A percentile compares a stretch with the other conserved stretches of the same genome.
Conservation (phyloP, 1,284 basidiomycete species). For the Sporisorium scitamineum region DNA sequence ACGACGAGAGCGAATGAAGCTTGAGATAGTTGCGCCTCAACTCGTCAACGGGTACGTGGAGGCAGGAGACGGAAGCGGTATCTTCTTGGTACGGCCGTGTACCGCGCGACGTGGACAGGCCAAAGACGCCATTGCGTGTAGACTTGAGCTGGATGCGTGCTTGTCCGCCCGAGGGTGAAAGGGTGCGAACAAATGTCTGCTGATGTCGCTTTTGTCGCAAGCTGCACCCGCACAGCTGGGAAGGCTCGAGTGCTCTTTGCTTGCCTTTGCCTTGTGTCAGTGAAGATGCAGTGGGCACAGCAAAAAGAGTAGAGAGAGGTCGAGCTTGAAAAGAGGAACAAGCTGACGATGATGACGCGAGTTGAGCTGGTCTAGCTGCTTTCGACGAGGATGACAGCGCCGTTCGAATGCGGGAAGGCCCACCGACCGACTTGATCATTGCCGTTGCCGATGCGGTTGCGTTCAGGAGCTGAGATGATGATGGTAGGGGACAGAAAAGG, state of each 20-base stretch:
- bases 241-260: conserved; percentile 19
- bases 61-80: conserved; percentile 60
- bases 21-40: conserved; percentile 51
- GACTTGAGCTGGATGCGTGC: conserved; percentile 47
- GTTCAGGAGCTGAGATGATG: background rate
- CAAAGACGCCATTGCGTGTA: conserved; percentile 50
- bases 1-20: conserved; percentile 28
- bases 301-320: background rate
- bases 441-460: background rate
- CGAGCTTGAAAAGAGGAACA: conserved; percentile 2
- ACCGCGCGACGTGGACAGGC: conserved; percentile 56
- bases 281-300: background rate
- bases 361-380: conserved; percentile 1
- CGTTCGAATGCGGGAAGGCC: conserved; percentile 39
- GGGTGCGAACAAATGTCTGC: conserved; percentile 45
- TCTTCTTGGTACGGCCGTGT: conserved; percentile 65
- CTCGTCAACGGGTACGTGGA: conserved; percentile 55
- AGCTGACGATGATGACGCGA: conserved; percentile 5
- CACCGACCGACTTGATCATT: conserved; percentile 38
- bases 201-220: conserved; percentile 23
- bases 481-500: background rate
- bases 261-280: conserved; percentile 25
- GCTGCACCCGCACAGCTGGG: conserved; percentile 7
- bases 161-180: conserved; percentile 35
- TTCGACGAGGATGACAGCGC: background rate